Conservation (phyloP, 805 yeast genomes). For the Ogataea trehalophila region DNA sequence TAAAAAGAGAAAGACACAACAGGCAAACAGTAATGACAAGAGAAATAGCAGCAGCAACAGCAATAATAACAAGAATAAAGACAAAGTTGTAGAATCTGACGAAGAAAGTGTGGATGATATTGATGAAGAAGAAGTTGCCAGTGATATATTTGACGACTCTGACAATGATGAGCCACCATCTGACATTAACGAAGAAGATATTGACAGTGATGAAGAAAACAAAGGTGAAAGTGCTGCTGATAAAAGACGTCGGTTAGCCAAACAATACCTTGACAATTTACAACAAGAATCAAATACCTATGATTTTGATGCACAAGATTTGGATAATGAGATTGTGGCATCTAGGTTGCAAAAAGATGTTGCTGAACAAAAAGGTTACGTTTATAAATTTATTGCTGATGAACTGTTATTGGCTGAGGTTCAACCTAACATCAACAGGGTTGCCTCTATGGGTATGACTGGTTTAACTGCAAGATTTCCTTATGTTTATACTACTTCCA, state of each 20-base stretch:
- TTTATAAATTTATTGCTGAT: constrained; percentile 64
- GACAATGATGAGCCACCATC: constrained; percentile 22
- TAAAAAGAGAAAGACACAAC: constrained; percentile 16
- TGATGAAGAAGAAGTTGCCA: constrained; percentile 34
- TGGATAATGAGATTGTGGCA: constrained; percentile 82
- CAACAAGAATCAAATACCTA: constrained; percentile 49
- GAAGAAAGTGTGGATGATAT: constrained; percentile 32
- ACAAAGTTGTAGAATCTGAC: constrained; percentile 37
- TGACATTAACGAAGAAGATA: constrained; percentile 35
- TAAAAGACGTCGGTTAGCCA: constrained; percentile 88
- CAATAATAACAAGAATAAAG: not conserved
- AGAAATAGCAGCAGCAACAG: constrained; percentile 12
- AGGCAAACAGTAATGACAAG: constrained; percentile 19
- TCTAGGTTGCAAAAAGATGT: constrained; percentile 81
- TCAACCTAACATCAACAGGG: constrained; percentile 43
- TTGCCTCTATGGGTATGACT: constrained; percentile 58
- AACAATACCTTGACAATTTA: constrained; percentile 80
- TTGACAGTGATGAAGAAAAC: constrained; percentile 68
- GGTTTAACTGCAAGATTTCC: constrained; percentile 53
- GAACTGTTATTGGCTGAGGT: constrained; percentile 40
- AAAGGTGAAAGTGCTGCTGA: constrained; percentile 82
- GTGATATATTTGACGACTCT: constrained; percentile 27
- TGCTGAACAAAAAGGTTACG: constrained; percentile 81
- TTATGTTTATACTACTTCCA: constrained; percentile 72
- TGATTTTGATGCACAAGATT: constrained; percentile 82